Evolutionary conservation across 1,284 basidiomycete species (phyloP).

Genomic region (Cryptococcus wingfieldii): DNA sequence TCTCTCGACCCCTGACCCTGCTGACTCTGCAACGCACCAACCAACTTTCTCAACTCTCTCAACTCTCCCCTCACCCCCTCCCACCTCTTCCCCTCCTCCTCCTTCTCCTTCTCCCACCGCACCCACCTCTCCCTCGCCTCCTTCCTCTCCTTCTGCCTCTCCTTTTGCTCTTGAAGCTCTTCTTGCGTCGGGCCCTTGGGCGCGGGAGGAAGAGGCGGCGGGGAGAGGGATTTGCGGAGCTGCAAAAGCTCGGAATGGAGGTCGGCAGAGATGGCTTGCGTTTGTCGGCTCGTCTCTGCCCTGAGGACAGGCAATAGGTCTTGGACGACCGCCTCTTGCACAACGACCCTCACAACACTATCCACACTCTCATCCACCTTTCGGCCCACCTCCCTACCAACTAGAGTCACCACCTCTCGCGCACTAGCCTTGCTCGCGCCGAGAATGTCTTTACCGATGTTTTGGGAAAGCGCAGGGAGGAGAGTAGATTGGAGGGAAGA

Average conservation of each 20-base stretch:
- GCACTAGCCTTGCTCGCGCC: constrained; percentile 21
- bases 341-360: constrained; percentile 25
- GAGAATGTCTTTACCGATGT: constrained; percentile 19
- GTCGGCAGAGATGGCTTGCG: constrained; percentile 31
- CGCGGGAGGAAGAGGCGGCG: constrained; percentile 3
- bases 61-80: constrained; percentile 18
- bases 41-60: too few relatives aligned
- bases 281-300: constrained; percentile 15
- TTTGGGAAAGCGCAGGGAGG: constrained; percentile 12
- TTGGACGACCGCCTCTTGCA: constrained; percentile 23
- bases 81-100: neutral
- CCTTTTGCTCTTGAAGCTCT: neutral
- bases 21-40: constrained; percentile 11
- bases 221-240: constrained; percentile 24
- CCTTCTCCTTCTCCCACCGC: neutral
- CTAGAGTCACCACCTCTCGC: constrained; percentile 25
- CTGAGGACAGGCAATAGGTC: constrained; percentile 29
- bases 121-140: neutral
- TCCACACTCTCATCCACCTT: constrained; percentile 23
- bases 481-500: constrained; percentile 22
- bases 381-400: constrained; percentile 23
- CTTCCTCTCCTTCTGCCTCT: neutral
- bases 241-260: constrained; percentile 40
- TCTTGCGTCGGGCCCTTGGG: neutral
- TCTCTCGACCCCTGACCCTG: too few relatives aligned